Percentiles rank a stretch among this genome's conserved stretches.
Evolutionary conservation across 306 rosid species (phyloP).

Genomic region (Cucumis sativus): DNA sequence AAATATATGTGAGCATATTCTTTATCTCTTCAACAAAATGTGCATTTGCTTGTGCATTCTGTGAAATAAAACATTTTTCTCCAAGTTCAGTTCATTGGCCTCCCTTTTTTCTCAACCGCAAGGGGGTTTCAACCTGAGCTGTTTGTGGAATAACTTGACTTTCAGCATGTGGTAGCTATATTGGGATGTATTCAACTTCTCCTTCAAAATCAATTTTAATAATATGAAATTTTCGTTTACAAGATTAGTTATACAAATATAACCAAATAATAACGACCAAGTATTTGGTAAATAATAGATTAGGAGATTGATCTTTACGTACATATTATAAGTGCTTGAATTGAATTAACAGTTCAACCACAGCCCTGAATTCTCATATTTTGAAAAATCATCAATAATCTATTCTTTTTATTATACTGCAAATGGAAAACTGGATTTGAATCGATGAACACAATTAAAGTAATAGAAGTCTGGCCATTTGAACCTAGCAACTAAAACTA

Average conservation of each 20-base stretch:
- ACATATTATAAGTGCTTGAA: not conserved
- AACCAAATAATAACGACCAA: too few relatives aligned
- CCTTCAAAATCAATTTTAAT: too few relatives aligned
- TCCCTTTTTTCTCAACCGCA: not conserved
- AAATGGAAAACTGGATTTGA: too few relatives aligned
- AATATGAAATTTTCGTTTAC: too few relatives aligned
- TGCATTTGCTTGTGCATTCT: not conserved
- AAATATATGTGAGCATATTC: slow-evolving; percentile 3
- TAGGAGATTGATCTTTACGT: not conserved
- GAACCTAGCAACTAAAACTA: too few relatives aligned
- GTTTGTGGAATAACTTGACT: not conserved
- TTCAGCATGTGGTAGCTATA: not conserved
- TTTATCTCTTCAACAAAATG: not conserved
- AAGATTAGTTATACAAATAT: too few relatives aligned
- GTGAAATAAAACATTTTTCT: not conserved
- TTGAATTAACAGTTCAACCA: not conserved
- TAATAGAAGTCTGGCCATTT: too few relatives aligned
- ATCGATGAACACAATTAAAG: too few relatives aligned
- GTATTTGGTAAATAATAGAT: too few relatives aligned
- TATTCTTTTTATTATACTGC: not conserved
- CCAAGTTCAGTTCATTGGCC: not conserved
- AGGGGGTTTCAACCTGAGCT: not conserved
- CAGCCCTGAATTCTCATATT: not conserved
- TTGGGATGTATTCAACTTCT: not conserved
- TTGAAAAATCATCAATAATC: not conserved